Conservation (phyloP, 257 asterid genomes). For the Cynanchum wilfordii region DNA sequence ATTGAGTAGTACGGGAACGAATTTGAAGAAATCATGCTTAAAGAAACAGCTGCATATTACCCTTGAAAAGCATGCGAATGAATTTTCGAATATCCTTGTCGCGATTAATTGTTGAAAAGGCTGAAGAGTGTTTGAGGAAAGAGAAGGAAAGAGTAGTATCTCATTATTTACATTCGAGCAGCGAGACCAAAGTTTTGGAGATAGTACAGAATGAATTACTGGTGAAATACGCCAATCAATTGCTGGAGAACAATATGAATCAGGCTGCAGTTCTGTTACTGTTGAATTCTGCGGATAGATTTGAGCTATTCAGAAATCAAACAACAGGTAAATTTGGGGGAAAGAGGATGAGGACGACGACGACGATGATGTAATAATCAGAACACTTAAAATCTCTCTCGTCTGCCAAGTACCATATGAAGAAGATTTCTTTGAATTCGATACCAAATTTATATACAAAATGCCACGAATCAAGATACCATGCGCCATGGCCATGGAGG, state of each 20-base stretch:
- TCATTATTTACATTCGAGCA: constrained; percentile 47
- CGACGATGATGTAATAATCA: constrained; percentile 44
- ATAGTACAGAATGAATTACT: no score
- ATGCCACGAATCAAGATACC: constrained; percentile 63
- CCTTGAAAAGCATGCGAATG: constrained; percentile 56
- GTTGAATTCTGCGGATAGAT: constrained; percentile 40
- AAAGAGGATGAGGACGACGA: constrained; percentile 18
- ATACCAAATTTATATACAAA: constrained; percentile 45
- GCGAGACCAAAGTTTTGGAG: constrained; percentile 47
- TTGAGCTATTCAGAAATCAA: constrained; percentile 48
- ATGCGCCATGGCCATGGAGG: constrained; percentile 39
- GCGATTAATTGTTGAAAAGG: constrained; percentile 59
- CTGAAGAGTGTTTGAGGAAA: constrained; percentile 51
- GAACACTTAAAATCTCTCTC: constrained; percentile 53
- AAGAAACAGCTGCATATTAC: constrained; percentile 37
- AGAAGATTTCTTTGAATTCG: constrained; percentile 38
- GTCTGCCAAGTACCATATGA: constrained; percentile 50
- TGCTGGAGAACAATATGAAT: no score
- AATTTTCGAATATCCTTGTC: constrained; percentile 54
- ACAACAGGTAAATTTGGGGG: no score
- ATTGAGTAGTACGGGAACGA: constrained; percentile 35
- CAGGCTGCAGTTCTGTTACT: constrained; percentile 59
- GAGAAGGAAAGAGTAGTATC: constrained; percentile 56
- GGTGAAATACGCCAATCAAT: no score
- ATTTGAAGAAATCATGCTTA: constrained; percentile 40